Conservation (phyloP, 495 filamentous ascomycete genomes). For the Cercophora scortea region DNA sequence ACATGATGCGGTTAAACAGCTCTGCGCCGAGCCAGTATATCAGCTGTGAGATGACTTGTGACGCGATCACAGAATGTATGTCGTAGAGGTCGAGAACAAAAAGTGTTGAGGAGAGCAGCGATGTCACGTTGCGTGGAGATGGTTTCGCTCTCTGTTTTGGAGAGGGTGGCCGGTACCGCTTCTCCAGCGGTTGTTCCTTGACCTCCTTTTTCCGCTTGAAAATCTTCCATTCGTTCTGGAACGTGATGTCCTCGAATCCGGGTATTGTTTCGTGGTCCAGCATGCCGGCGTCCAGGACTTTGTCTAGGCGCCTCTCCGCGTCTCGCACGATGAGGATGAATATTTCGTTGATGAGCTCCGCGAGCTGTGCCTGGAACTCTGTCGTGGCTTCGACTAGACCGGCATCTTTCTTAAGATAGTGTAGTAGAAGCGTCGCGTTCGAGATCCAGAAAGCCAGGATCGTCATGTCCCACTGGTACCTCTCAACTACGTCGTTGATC, state of each 20-base stretch:
- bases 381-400: slow-evolving; percentile 75
- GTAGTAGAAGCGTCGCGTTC: slow-evolving; percentile 87
- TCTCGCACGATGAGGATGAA: slow-evolving; percentile 98
- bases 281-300: slow-evolving; percentile 86
- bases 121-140: slow-evolving; percentile 93
- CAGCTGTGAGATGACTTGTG: slow-evolving; percentile 87
- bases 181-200: slow-evolving; percentile 81
- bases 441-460: slow-evolving; percentile 98
- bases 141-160: slow-evolving; percentile 86
- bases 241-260: slow-evolving; percentile 90
- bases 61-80: slow-evolving; percentile 92
- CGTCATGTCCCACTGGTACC: slow-evolving; percentile 98
- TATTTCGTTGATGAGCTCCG: slow-evolving; percentile 95
- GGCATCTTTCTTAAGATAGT: slow-evolving; percentile 93
- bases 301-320: slow-evolving; percentile 95
- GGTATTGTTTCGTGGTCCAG: slow-evolving; percentile 98
- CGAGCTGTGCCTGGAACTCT: slow-evolving; percentile 85
- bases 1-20: slow-evolving; percentile 97
- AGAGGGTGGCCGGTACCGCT: slow-evolving; percentile 88
- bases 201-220: slow-evolving; percentile 84
- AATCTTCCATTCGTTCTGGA: slow-evolving; percentile 96
- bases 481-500: slow-evolving; percentile 92
- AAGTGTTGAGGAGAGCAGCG: slow-evolving; percentile 87
- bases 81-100: slow-evolving; percentile 98
- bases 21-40: slow-evolving; percentile 96